These are phyloP conservation scores for Xylaria nigripes DNA, from an alignment of 495 filamentous ascomycete genomes.

Conservation along the genomic window DNA sequence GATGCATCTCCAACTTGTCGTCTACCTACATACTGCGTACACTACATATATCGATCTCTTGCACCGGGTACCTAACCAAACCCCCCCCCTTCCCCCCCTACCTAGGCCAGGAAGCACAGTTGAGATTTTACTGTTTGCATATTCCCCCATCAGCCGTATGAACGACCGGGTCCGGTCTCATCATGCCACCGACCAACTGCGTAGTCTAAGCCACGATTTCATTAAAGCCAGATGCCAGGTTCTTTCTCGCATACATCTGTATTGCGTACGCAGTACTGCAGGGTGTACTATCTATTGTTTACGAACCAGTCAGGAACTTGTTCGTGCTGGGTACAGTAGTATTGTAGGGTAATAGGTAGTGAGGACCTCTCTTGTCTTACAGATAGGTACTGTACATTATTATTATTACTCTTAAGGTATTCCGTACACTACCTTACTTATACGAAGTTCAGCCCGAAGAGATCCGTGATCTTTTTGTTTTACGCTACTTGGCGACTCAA, in stretches of 20 bases:
- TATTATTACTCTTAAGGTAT: too few species aligned
- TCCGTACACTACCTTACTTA: too few species aligned
- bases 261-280: neutral
- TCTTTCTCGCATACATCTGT: neutral
- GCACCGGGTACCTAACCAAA: neutral
- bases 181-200: neutral
- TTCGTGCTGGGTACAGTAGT: constrained; percentile 3
- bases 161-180: constrained; percentile 9
- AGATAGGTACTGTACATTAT: too few species aligned
- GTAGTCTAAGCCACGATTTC: constrained; percentile 9
- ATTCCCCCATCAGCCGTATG: neutral
- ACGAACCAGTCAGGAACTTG: constrained; percentile 9
- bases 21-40: neutral
- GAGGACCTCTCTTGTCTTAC: neutral
- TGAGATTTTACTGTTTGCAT: neutral
- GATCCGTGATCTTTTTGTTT: neutral
- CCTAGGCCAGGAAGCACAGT: neutral
- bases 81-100: too few species aligned
- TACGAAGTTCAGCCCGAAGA: neutral
- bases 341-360: too few species aligned
- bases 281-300: constrained; percentile 1
- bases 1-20: constrained; percentile 6
- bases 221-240: constrained; percentile 1
- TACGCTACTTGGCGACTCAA: neutral
- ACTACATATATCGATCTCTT: neutral